These are phyloP conservation scores for Epichloe amarillans DNA, from an alignment of 2,329 filamentous ascomycete genomes.

Conservation along the genomic window DNA sequence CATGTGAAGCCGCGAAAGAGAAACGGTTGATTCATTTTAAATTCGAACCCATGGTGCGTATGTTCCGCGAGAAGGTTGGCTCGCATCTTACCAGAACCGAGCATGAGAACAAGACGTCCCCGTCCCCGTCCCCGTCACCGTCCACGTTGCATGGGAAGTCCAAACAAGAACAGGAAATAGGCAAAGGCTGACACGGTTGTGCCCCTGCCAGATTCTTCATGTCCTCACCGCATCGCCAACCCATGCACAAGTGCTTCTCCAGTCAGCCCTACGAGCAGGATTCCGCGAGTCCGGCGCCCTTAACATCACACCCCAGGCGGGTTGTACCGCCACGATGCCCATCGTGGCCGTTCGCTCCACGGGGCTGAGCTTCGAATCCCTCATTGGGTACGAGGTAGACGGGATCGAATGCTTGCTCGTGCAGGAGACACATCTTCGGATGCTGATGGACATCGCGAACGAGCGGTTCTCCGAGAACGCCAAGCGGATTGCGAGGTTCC, in stretches of 20 bases:
- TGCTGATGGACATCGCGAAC: slow-evolving; percentile 57
- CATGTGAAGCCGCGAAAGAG: slow-evolving; percentile 5
- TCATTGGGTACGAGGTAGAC: slow-evolving; percentile 48
- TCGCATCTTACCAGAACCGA: not conserved
- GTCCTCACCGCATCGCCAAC: slow-evolving; percentile 62
- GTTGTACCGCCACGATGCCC: slow-evolving; percentile 33
- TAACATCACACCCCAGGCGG: slow-evolving; percentile 35
- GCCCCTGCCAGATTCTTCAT: slow-evolving; percentile 62
- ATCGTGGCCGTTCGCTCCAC: slow-evolving; percentile 79
- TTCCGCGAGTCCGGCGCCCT: slow-evolving; percentile 85
- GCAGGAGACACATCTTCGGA: slow-evolving; percentile 50
- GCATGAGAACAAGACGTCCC: too few relatives aligned
- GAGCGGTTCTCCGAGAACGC: slow-evolving; percentile 59
- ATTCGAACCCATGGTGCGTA: slow-evolving; percentile 82
- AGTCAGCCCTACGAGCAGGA: slow-evolving; percentile 65
- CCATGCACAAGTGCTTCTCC: slow-evolving; percentile 63
- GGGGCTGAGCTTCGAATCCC: slow-evolving; percentile 67
- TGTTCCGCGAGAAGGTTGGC: too few relatives aligned
- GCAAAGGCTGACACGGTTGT: slow-evolving; percentile 17
- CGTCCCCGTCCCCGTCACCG: too few relatives aligned
- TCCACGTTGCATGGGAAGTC: too few relatives aligned
- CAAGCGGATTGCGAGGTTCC: slow-evolving; percentile 54
- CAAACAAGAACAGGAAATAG: slow-evolving; percentile 63
- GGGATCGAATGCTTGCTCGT: slow-evolving; percentile 38
- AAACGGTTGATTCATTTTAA: slow-evolving; percentile 64